Evolutionary conservation across 768 basidiomycete genomes (phyloP).

Genomic region (Hemileccinum impolitum): DNA sequence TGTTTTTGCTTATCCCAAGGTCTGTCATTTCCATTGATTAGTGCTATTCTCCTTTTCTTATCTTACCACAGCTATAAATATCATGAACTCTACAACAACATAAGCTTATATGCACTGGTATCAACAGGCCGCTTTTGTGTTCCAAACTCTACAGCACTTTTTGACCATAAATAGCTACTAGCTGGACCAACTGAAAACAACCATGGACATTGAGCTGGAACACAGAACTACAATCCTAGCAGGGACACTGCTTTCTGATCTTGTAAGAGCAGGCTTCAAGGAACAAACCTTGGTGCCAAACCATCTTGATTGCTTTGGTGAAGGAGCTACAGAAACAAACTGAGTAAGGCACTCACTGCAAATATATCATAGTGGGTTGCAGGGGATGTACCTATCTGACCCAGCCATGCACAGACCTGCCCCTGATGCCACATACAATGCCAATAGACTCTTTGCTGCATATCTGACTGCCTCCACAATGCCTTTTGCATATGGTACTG

Average conservation of each 20-base stretch:
- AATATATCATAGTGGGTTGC: slow-evolving; percentile 1
- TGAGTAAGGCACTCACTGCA: slow-evolving; percentile 40
- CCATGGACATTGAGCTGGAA: slow-evolving; percentile 43
- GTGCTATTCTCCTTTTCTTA: neutral
- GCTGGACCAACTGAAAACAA: slow-evolving; percentile 41
- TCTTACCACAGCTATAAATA: slow-evolving; percentile 40
- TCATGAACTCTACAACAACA: slow-evolving; percentile 73
- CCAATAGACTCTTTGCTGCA: slow-evolving; percentile 59
- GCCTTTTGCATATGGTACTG: slow-evolving; percentile 69
- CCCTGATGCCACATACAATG: slow-evolving; percentile 59
- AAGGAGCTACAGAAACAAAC: slow-evolving; percentile 61
- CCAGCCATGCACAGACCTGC: slow-evolving; percentile 16
- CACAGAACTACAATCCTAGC: slow-evolving; percentile 42
- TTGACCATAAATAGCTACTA: slow-evolving; percentile 52
- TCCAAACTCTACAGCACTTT: slow-evolving; percentile 61
- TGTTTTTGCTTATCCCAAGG: slow-evolving; percentile 86
- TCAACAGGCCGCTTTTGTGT: slow-evolving; percentile 63
- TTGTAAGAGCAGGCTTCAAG: slow-evolving; percentile 57
- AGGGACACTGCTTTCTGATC: slow-evolving; percentile 49
- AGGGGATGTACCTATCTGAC: slow-evolving; percentile 12
- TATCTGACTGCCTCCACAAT: slow-evolving; percentile 77
- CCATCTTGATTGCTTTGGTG: slow-evolving; percentile 57
- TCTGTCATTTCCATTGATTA: slow-evolving; percentile 28
- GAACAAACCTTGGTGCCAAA: slow-evolving; percentile 50
- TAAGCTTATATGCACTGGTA: slow-evolving; percentile 78